Conservation (phyloP, 2,329 filamentous ascomycete species). For the Cryphonectria japonica region DNA sequence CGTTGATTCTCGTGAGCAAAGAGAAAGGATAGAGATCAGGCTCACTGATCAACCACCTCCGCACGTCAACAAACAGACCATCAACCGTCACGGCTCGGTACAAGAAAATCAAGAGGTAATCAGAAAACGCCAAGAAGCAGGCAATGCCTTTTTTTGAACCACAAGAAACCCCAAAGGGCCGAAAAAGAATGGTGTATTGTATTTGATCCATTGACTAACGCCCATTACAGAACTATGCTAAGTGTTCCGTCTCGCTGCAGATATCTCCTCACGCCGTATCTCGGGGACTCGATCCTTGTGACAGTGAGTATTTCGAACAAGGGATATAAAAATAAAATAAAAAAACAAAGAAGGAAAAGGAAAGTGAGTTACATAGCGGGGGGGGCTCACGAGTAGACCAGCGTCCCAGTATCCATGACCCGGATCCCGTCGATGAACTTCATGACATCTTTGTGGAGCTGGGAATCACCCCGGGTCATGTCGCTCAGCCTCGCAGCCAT, state of each 20-base stretch:
- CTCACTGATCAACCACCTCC: too few species aligned
- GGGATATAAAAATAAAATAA: not conserved
- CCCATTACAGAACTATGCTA: constrained; percentile 36
- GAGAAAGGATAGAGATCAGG: too few species aligned
- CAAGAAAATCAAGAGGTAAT: too few species aligned
- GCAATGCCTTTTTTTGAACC: too few species aligned
- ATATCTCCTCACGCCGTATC: constrained; percentile 39
- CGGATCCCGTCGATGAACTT: constrained; percentile 39
- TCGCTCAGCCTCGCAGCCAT: constrained; percentile 18
- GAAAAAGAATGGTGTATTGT: not conserved
- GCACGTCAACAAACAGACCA: too few species aligned
- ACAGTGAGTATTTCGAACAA: constrained; percentile 26
- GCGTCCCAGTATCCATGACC: constrained; percentile 38
- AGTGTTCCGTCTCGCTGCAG: constrained; percentile 40
- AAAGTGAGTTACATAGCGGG: too few species aligned
- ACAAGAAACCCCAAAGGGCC: too few species aligned
- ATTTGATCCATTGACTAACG: not conserved
- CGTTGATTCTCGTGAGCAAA: too few species aligned
- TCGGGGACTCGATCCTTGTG: constrained; percentile 40
- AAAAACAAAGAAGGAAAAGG: not conserved
- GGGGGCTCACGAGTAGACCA: constrained; percentile 40
- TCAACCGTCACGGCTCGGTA: too few species aligned
- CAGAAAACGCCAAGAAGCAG: too few species aligned
- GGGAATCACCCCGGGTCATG: constrained; percentile 26
- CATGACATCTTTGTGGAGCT: constrained; percentile 27